Evolutionary conservation across 495 filamentous ascomycete genomes (phyloP), one percentile per base, ranked within the genome.

Genomic region (Choiromyces venosus): DNA sequence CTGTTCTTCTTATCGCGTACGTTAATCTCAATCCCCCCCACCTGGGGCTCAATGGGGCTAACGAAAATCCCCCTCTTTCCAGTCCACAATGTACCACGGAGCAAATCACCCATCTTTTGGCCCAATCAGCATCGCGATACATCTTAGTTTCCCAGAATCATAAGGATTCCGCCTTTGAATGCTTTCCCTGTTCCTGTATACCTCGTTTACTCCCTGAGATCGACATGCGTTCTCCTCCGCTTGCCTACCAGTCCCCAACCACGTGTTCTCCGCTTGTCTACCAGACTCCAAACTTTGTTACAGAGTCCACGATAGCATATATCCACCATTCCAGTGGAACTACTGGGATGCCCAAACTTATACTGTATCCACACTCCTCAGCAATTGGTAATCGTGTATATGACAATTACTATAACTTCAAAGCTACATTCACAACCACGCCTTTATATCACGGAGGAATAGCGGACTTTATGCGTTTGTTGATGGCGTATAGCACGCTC

Each of bases 361-460:
- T 89, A 6, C 82, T 80, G 1, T 85, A 88, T 66, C 80, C 82
- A 5, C 87, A 89, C 76, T 81, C 80, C 37, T 84, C 80, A 14
- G 86, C 83, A 5, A 82, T 88, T 8, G 86, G n/a, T n/a, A n/a
- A n/a, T n/a, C n/a, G n/a, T n/a, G n/a, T n/a, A n/a, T n/a, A n/a
- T n/a, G 83, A 0, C 84, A 85, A 5, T 81, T 89, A 2, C 87
- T 87, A 3, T 76, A 71, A 21, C 82, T 87, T 29, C 44, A 68
- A 4, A n/a, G 83, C 86, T 12, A 87, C 86, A n/a, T 88, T 88
- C 69, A 86, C 87, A 10, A 88, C 87, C 0, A 89, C 87, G n/a
- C 87, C 88, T 8, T 83, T 89, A 4, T 89, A 88, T 79, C 86
- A 88, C 72, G 88, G 87, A 1, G 88, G 87, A 7, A 82, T 87